A percentile compares a stretch with the other conserved stretches of the same genome.
phyloP scores from a whole-genome alignment of 441 rosid species.

The Gossypium schwendimanii region DNA sequence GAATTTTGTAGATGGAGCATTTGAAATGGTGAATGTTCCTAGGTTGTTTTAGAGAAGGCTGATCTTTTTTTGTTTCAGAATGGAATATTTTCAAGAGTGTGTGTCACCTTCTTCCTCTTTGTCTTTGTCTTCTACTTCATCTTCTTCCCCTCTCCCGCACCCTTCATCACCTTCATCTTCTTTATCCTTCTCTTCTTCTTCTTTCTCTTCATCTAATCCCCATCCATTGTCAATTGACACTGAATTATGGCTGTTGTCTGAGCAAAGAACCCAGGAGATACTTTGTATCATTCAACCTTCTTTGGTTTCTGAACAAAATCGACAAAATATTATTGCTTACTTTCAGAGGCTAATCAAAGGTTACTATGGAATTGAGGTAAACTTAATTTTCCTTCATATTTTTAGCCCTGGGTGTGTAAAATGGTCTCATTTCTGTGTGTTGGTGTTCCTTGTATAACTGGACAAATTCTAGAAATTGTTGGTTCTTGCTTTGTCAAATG shows the following conservation, averaged over 20 bases:
- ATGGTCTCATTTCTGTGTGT: background rate
- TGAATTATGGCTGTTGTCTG: conserved; percentile 64
- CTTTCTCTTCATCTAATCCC: conserved; percentile 20
- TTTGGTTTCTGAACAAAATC: conserved; percentile 46
- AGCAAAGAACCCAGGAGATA: conserved; percentile 67
- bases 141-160: conserved; percentile 18
- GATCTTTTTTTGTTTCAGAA: conserved; percentile 20
- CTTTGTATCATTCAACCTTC: conserved; percentile 53
- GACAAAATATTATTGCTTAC: conserved; percentile 49
- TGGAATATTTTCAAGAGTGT: conserved; percentile 51
- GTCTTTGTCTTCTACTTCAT: conserved; percentile 26
- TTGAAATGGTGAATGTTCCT: conserved; percentile 22
- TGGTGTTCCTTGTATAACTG: background rate
- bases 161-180: conserved; percentile 17
- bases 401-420: background rate
- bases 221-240: conserved; percentile 35
- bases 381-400: background rate
- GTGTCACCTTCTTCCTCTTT: conserved; percentile 35
- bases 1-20: conserved; percentile 15
- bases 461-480: background rate
- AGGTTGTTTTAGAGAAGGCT: conserved; percentile 21
- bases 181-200: background rate
- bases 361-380: conserved; percentile 60
- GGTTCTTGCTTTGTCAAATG: conserved; percentile 8
- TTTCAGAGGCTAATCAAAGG: conserved; percentile 39